Evolutionary conservation across 2,329 filamentous ascomycete species (phyloP).

Genomic region (Penicillium sp.): DNA sequence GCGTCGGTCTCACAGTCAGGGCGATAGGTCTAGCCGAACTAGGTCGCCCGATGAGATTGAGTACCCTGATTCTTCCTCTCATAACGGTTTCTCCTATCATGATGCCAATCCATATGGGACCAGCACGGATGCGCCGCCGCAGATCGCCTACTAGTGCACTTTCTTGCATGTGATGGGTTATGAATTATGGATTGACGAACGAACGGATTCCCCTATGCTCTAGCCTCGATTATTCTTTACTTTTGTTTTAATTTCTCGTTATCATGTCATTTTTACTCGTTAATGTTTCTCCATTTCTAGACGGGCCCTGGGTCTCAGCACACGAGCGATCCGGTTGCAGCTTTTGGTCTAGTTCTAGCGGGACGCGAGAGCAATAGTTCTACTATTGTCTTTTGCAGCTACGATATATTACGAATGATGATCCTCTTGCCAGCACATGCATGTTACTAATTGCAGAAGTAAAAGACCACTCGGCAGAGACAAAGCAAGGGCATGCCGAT

Average conservation of each 20-base stretch:
- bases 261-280: background rate
- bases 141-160: slow-evolving; percentile 18
- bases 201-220: background rate
- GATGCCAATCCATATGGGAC: slow-evolving; percentile 17
- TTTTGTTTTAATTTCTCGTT: background rate
- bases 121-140: slow-evolving; percentile 7
- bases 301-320: background rate
- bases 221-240: background rate
- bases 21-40: slow-evolving; percentile 3
- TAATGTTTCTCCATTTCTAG: background rate
- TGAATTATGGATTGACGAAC: slow-evolving; percentile 9
- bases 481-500: slow-evolving; percentile 5
- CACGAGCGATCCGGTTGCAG: background rate
- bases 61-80: slow-evolving; percentile 4
- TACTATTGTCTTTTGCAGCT: background rate
- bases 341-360: background rate
- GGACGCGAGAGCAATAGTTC: background rate
- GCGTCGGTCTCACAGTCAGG: slow-evolving; percentile 25
- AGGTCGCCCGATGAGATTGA: slow-evolving; percentile 34
- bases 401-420: background rate
- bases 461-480: slow-evolving; percentile 1
- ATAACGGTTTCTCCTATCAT: slow-evolving; percentile 7
- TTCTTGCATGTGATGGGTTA: background rate
- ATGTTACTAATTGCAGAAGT: background rate
- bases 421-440: background rate